Base-by-base conservation (phyloP, 2,329 filamentous ascomycete genomes). In the Fusarium pseudograminearum region DNA sequence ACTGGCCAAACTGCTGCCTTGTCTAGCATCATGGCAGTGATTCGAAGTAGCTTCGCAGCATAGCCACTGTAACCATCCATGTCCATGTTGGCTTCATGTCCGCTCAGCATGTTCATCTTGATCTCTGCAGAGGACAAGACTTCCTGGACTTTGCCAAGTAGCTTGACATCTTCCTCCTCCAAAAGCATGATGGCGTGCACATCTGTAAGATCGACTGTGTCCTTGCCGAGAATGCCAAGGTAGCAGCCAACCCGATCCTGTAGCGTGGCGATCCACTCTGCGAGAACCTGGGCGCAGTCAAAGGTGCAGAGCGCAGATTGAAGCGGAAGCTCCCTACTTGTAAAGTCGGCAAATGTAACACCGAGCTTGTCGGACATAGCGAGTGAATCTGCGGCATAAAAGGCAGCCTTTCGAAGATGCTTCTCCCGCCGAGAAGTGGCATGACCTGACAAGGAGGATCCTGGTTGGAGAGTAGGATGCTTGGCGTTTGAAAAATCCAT, bases 211-310 rank as follows among this genome's bases (percentile, higher is more conserved):
- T 98, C 93, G 34, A 96, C 88, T 0, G 91, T 87, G 68, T 97
- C 92, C 61, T 91, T 90, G 15, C 95, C 95, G 3, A 98, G 86
- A 8, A 98, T 89, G 7, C 95, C 95, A 8, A 98, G 80, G 74
- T 96, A 97, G 7, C 90, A 89, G 0, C 95, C 95, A n/a, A 98
- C 92, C 11, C 96, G 91, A 76, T 98, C 94, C 78, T 99, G 96
- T 5, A 98, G 88, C 2, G 94, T 96, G 7, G 93, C 92, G 41
- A 96, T 88, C 95, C 95, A 99, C 80, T 98, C 95, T 1, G 93
- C 93, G 33, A 99, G 87, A 2, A 98, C 93, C 76, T 98, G 94
- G 4, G 93, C 92, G 76, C 95, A 98, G 76, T 98, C 95, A 74
- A 97, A 97, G 7, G 92, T 90, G 79, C 95, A 98, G 84, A 98